These are phyloP conservation scores for Trichosporon coremiiforme DNA, from an alignment of 1,284 basidiomycete species.

Conservation along the genomic window DNA sequence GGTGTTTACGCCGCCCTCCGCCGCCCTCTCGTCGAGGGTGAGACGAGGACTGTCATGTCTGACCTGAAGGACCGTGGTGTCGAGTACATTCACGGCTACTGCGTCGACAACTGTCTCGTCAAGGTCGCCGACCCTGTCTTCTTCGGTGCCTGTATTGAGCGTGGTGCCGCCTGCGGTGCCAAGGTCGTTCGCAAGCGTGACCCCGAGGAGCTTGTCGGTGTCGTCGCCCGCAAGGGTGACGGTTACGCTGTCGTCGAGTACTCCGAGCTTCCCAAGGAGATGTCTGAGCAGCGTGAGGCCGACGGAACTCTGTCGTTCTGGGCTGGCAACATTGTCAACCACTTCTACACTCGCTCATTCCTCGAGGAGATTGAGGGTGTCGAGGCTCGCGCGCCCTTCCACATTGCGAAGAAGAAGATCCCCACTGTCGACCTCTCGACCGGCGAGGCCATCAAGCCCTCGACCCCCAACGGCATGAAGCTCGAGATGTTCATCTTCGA, in stretches of 20 bases:
- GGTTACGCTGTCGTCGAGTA: constrained; percentile 95
- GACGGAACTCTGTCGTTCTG: constrained; percentile 81
- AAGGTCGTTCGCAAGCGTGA: constrained; percentile 92
- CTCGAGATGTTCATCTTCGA: constrained; percentile 99
- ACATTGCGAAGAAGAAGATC: constrained; percentile 98
- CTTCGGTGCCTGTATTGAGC: constrained; percentile 86
- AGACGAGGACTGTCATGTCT: constrained; percentile 71
- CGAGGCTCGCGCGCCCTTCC: constrained; percentile 88
- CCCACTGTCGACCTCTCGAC: constrained; percentile 72
- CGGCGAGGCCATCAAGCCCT: constrained; percentile 72
- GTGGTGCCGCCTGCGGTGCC: constrained; percentile 83
- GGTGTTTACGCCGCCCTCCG: constrained; percentile 94
- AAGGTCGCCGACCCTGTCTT: constrained; percentile 96
- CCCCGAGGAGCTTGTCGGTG: constrained; percentile 91
- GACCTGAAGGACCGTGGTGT: constrained; percentile 78
- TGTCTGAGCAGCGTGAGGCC: constrained; percentile 74
- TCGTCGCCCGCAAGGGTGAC: constrained; percentile 78
- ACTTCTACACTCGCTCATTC: constrained; percentile 93
- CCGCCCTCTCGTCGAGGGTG: constrained; percentile 66
- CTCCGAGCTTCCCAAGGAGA: constrained; percentile 87
- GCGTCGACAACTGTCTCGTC: constrained; percentile 99
- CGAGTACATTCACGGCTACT: constrained; percentile 90
- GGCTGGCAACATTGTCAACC: constrained; percentile 97
- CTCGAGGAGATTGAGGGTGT: constrained; percentile 78
- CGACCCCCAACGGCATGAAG: constrained; percentile 97